Base-by-base conservation (phyloP, 2,329 filamentous ascomycete genomes). In the Fusarium dimerum region DNA sequence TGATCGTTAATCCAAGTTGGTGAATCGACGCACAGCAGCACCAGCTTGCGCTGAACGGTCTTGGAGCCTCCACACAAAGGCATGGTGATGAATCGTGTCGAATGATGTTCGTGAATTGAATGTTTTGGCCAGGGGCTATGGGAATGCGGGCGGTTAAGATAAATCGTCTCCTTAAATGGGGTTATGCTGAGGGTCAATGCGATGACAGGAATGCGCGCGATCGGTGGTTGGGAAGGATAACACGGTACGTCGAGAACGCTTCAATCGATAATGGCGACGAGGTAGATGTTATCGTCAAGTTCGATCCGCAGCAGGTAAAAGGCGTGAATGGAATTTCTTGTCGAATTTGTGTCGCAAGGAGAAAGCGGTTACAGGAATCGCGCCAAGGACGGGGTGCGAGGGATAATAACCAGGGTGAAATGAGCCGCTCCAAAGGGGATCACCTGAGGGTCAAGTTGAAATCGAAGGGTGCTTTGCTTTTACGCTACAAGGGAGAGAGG, bases 31-130 rank as follows among this genome's bases (percentile, higher is more conserved):
- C 54, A 95, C 89, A 97, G 81, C 66, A 97, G 83, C 68, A 97
- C 92, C 77, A 97, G 89, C 86, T 97, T 97, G 77, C 92, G 90
- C 84, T 95, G 90, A 66, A 93, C 90, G 50, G 90, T 92, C 79
- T 95, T 90, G 58, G 84, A 86, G 62, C 87, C 85, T 67, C 87
- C 86, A 71, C 88, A 89, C 57, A 77, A 69, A 64, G 64, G 64
- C 64, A 66, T 66, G 50, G 50, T 57, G 47, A 40, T 29, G 44
- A 44, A 36, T 34, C 50, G 40, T n/a, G 50, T 51, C 34, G 20
- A 10, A 36, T 36, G 32, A 12, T 15, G 32, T 36, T 36, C 32
- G 20, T 26, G 32, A 36, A 36, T 12, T 36, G 32, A 36, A 9
- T 26, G 20, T 26, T 26, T 26, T 26, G 20, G 4, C 20, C 4